These are phyloP conservation scores for Debaryomyces nepalensis DNA, from an alignment of 1,139 yeast species.

Conservation along the genomic window DNA sequence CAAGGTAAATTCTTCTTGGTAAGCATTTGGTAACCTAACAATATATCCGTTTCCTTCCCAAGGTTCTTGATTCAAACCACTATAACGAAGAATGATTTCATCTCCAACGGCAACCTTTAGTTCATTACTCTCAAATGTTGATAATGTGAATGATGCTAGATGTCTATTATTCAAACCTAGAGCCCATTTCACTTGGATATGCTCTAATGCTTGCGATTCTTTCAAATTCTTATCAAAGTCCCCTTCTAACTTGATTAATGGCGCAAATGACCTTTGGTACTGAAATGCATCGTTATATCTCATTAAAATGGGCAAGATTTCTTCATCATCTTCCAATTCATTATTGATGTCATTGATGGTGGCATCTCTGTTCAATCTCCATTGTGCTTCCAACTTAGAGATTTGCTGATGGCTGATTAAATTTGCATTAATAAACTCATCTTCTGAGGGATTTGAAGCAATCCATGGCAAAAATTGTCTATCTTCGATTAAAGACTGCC, in stretches of 20 bases:
- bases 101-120: slow-evolving; percentile 87
- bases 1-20: slow-evolving; percentile 71
- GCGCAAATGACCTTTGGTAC: slow-evolving; percentile 85
- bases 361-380: slow-evolving; percentile 76
- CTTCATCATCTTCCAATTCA: slow-evolving; percentile 54
- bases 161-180: slow-evolving; percentile 66
- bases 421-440: slow-evolving; percentile 59
- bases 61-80: slow-evolving; percentile 50
- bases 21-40: slow-evolving; percentile 69
- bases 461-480: slow-evolving; percentile 83
- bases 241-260: slow-evolving; percentile 79
- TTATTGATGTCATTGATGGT: slow-evolving; percentile 62
- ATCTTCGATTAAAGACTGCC: slow-evolving; percentile 88
- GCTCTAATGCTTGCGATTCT: slow-evolving; percentile 80
- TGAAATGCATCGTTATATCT: slow-evolving; percentile 84
- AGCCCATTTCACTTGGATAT: slow-evolving; percentile 77
- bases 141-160: slow-evolving; percentile 69
- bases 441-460: slow-evolving; percentile 68
- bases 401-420: slow-evolving; percentile 69
- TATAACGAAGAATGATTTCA: slow-evolving; percentile 68
- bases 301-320: slow-evolving; percentile 71
- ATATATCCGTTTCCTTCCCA: slow-evolving; percentile 83
- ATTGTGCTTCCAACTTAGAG: slow-evolving; percentile 73
- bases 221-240: slow-evolving; percentile 75
- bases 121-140: slow-evolving; percentile 68